Evolutionary conservation across 305 asterid genomes (phyloP), one percentile per base, ranked within the genome.

Genomic region (Plantago lanceolata): DNA sequence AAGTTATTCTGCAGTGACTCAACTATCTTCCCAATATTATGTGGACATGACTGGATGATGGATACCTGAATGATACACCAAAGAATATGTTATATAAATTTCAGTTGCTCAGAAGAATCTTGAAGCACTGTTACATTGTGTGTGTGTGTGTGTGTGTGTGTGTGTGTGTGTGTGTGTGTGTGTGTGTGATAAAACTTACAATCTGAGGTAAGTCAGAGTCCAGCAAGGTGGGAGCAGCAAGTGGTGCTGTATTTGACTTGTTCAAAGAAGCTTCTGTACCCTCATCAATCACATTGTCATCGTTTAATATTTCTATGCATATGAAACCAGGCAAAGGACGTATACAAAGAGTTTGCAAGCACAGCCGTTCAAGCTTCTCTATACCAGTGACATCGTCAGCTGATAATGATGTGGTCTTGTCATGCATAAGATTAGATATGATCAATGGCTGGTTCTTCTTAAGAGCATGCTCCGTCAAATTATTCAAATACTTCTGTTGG

Each of bases 391-490:
- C 75, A 73, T 81, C 89, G 28, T 83, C 89, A 67, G 76, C 79
- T 53, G 84, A 74, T n/a, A 81, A 77, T 51, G 76, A 44, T 54
- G 79, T 44, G 63, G 86, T 85, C 77, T 86, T 90, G 68, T 82
- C 95, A 68, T 85, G 99, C 82, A 66, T 77, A 53, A 88, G 76
- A 80, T 94, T 94, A 68, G 77, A 66, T 64, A 94, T 70, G 62
- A 90, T 66, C 76, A 94, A 77, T 3, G 99, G 96, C 68, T 78
- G 82, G 76, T 90, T 88, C 82, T 85, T 94, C 63, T 76, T 84
- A 48, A 94, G 96, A 8, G 99, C 94, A 15, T 81, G 89, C 63
- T 90, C 96, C 0, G 97, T 94, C 75, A 90, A 69, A 77, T 71
- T 83, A 65, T 75, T 70, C 48, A 94, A 79, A 82, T 73, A 77